Evolutionary conservation across 495 filamentous ascomycete genomes (phyloP).

Genomic region (Pyrenopolyporus hunteri): DNA sequence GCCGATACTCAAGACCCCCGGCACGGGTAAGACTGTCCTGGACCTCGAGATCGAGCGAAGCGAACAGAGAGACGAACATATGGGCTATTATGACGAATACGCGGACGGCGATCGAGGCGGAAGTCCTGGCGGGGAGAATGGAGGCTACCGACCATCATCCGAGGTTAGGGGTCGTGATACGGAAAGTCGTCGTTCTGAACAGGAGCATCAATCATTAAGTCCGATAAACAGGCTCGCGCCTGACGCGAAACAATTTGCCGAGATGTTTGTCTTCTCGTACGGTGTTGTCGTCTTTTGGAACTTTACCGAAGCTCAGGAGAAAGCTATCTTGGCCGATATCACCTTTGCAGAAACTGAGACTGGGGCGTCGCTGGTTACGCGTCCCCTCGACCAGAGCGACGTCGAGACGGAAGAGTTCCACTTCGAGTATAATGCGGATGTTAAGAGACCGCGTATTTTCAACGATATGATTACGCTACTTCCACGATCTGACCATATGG

Average conservation of each 20-base stretch:
- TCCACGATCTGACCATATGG: slow-evolving; percentile 92
- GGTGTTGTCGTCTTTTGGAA: slow-evolving; percentile 99
- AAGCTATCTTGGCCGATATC: slow-evolving; percentile 93
- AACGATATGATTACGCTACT: slow-evolving; percentile 99
- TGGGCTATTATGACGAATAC: slow-evolving; percentile 70
- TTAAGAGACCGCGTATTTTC: slow-evolving; percentile 86
- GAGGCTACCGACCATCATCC: slow-evolving; percentile 14
- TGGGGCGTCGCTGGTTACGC: slow-evolving; percentile 67
- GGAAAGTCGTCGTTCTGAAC: slow-evolving; percentile 28
- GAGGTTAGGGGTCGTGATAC: slow-evolving; percentile 24
- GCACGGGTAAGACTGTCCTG: slow-evolving; percentile 82
- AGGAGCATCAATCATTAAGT: slow-evolving; percentile 41
- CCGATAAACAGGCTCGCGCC: slow-evolving; percentile 62
- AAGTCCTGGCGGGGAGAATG: slow-evolving; percentile 27
- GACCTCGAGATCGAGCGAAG: slow-evolving; percentile 97
- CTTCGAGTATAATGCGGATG: slow-evolving; percentile 90
- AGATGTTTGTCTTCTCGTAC: slow-evolving; percentile 98
- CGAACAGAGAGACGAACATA: slow-evolving; percentile 85
- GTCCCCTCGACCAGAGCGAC: slow-evolving; percentile 78
- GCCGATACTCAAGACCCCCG: slow-evolving; percentile 87
- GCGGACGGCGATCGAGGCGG: slow-evolving; percentile 34
- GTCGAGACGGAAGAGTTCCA: slow-evolving; percentile 99
- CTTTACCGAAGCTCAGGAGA: slow-evolving; percentile 93
- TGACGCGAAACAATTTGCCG: slow-evolving; percentile 76
- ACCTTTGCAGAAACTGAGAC: slow-evolving; percentile 77